Base-by-base conservation (phyloP, 768 basidiomycete species). In the Panaeolus papilionaceus region DNA sequence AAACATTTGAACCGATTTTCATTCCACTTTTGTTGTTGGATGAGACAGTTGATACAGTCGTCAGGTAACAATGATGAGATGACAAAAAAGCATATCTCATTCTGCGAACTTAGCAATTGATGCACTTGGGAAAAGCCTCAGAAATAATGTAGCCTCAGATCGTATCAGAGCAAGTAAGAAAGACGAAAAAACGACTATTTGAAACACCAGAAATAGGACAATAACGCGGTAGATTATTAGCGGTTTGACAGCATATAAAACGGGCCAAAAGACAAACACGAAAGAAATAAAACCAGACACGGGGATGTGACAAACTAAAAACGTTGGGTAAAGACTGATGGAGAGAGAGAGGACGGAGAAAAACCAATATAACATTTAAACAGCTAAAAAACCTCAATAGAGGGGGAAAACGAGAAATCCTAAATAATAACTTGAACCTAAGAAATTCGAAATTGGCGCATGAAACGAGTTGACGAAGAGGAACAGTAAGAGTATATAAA, bases 241-340 rank as follows among this genome's bases (percentile, higher is more conserved):
- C 16, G 54, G 54, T 28, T 33, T 28, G 54, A 33, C 26, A 58
- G 54, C 54, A 33, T 58, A 37, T 58, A 58, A 28, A 58, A 11
- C 54, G 26, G 0, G 33, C 54, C 54, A 7, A 16, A 58, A 3
- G 54, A 11, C 54, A 47, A 18, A 18, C 45, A 47, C 8, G 18
- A 47, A 47, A 16, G 54, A 37, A 37, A 58, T n/a, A 23, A 9
- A 49, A 20, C 20, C 6, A 49, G 9, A 33, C 1, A 37, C 7
- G 28, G 14, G 3, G 11, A 20, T 18, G 33, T 23, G 7, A 14
- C 8, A 7, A 28, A 58, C 11, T 12, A 79, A 75, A 66, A 71
- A 71, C 74, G 42, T 81, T 78, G 69, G 66, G 66, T 49, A 61
- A 62, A 38, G 44, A 5, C 33, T 3, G 33, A 33, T 33, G 5